Evolutionary conservation across 2,329 filamentous ascomycete species (phyloP), one percentile per base, ranked within the genome.

Genomic region (Monilinia aucupariae): DNA sequence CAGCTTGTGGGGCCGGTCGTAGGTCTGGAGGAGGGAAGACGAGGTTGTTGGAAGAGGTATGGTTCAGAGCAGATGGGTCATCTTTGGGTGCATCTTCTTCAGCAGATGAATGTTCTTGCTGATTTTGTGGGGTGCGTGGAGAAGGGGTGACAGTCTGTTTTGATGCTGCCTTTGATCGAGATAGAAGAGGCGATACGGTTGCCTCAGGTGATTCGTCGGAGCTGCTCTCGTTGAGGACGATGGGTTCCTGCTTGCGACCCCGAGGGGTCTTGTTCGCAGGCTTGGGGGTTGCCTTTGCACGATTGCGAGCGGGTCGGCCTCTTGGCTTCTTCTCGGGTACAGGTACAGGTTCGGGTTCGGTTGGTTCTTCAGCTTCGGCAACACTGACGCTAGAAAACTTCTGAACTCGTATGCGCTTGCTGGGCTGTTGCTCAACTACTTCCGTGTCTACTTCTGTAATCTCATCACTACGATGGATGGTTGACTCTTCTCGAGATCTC

Each of bases 351-450:
- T 52, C 41, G 22, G 34, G 59, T 27, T 61, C 50, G 13, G 39
- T 55, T 15, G 59, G 55, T 45, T 55, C 32, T 13, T 30, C 30
- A 32, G 48, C 34, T 20, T 60, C 58, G 22, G 10, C 37, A 39
- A 15, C 37, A 6, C 27, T 30, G 27, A 30, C 3, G 27, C 27
- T 3, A n/a, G n/a, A n/a, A n/a, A 56, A 17, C 39, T 53, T 34
- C 47, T 60, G 15, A 4, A 30, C 30, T n/a, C 62, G 62, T 41
- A 58, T 10, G 20, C 63, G 63, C 22, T 62, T 62, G 25, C 37
- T 54, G 27, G 41, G 22, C 13, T 20, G 45, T 6, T 62, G 15
- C n/a, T 64, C 47, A 27, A 30, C 39, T 12, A 49, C 39, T 43
- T 34, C 17, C 48, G 27, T 17, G 27, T 56, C 17, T 54, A 17